A percentile compares a stretch with the other conserved stretches of the same genome.
phyloP scores from a whole-genome alignment of 1,284 basidiomycete species.

The Salmacisia buchloeana region DNA sequence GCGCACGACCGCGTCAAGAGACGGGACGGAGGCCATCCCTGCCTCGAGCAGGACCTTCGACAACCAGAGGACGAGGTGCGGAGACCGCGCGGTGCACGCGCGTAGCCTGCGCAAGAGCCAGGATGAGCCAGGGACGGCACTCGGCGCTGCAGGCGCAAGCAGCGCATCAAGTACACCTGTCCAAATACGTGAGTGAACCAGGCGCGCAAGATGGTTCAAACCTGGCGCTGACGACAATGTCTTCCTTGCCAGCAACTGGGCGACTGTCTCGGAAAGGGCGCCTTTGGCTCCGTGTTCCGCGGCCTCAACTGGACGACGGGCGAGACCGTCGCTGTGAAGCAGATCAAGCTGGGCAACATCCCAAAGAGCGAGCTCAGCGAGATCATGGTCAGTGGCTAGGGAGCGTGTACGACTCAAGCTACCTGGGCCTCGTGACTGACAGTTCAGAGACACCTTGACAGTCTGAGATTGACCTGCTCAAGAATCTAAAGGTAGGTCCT shows the following conservation, averaged over 20 bases:
- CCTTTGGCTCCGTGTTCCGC: slow-evolving; percentile 86
- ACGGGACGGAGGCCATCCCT: too few species aligned
- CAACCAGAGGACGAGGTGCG: too few species aligned
- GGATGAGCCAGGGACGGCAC: not conserved
- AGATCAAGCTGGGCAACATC: slow-evolving; percentile 72
- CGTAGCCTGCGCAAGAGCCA: not conserved
- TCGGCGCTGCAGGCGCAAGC: not conserved
- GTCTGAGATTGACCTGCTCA: slow-evolving; percentile 95
- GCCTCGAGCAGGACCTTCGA: too few species aligned
- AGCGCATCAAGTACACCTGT: not conserved
- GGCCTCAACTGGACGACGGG: slow-evolving; percentile 94
- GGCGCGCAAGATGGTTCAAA: not conserved
- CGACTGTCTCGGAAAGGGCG: slow-evolving; percentile 86
- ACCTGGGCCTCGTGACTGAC: too few species aligned
- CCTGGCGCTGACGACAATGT: not conserved
- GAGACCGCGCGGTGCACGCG: too few species aligned
- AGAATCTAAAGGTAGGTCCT: slow-evolving; percentile 68
- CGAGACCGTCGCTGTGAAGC: slow-evolving; percentile 49
- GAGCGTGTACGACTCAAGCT: too few species aligned
- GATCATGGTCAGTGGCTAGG: slow-evolving; percentile 79
- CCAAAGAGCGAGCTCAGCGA: slow-evolving; percentile 86
- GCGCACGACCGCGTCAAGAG: too few species aligned
- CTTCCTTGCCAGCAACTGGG: slow-evolving; percentile 69
- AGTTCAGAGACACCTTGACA: slow-evolving; percentile 48
- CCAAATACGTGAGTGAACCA: not conserved